Base-by-base conservation (phyloP, 352 stramenopile species). In the Pythium utonaiense region DNA sequence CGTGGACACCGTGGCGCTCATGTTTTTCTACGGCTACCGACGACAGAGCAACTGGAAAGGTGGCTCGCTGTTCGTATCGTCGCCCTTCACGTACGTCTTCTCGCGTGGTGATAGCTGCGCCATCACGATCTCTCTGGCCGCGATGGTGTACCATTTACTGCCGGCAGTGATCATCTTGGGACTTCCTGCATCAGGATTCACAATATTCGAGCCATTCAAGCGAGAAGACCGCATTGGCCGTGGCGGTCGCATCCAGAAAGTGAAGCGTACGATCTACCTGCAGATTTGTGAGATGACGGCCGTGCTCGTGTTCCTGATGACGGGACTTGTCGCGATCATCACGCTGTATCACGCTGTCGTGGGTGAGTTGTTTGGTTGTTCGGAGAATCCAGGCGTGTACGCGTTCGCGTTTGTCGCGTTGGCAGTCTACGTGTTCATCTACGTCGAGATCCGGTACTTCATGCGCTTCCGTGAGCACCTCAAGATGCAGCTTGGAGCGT, bases 401-500 rank as follows among this genome's bases (percentile, higher is more conserved):
- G 19, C 75, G 5, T 89, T 89, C 49, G 74, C 68, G 6, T 22
- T 50, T 14, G 64, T 73, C 17, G 75, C 78, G 0, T 19, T 80
- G 6, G 36, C 81, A 33, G 78, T 89, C 19, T 91, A 85, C 47
- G 78, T 62, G 59, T 64, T 88, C 45, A 74, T 87, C 19, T 89
- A 86, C 33, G 66, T 85, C 21, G 70, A 90, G 44, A 80, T 91
- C 42, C 71, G 73, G 8, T 81, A 79, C 36, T 95, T 89, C 64
- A 83, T 77, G 16, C 70, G 81, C 31, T 93, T 92, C 56, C 78
- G 86, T 8, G 83, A 95, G 53, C 85, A 95, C 55, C 62, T 95
- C 6, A 93, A 91, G 60, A 91, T 92, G 84, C 82, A 92, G 53
- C 63, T 94, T 3, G 84, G 84, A 7, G 84, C 84, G 34, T 93